These are phyloP conservation scores for Camelina neglecta DNA, from an alignment of 345 rosid species.

Conservation along the genomic window DNA sequence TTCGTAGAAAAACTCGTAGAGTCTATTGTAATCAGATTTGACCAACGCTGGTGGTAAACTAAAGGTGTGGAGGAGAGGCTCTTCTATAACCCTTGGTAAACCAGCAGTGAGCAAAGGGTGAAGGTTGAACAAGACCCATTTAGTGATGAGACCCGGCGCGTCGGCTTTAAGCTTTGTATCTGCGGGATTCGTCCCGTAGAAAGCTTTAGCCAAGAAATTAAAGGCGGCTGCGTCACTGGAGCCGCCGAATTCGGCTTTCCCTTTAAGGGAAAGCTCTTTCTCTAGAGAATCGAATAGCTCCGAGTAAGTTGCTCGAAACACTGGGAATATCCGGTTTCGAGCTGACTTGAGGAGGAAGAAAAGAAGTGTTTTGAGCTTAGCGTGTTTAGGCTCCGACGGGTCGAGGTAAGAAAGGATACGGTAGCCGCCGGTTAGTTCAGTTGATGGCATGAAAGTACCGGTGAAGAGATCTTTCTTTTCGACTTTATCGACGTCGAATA, in stretches of 20 bases:
- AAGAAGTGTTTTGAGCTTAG: conserved; percentile 67
- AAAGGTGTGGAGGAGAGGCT: conserved; percentile 57
- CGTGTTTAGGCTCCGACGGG: conserved; percentile 80
- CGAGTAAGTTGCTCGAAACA: conserved; percentile 60
- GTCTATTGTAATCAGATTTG: conserved; percentile 69
- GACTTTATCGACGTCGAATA: conserved; percentile 82
- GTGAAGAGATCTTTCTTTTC: conserved; percentile 85
- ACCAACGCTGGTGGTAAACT: conserved; percentile 67
- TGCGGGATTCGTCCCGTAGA: conserved; percentile 62
- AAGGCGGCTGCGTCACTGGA: conserved; percentile 72
- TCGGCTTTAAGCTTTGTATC: conserved; percentile 66
- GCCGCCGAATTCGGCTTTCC: conserved; percentile 57
- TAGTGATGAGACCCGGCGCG: conserved; percentile 61
- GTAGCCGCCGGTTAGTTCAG: conserved; percentile 85
- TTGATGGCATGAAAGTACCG: conserved; percentile 90
- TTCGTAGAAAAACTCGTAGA: conserved; percentile 72
- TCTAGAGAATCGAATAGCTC: conserved; percentile 61
- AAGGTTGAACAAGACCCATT: conserved; percentile 77
- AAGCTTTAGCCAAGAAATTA: conserved; percentile 62
- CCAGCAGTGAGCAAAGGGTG: conserved; percentile 64
- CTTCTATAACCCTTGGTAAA: conserved; percentile 62
- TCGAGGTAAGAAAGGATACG: conserved; percentile 82
- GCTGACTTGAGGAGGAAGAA: conserved; percentile 65
- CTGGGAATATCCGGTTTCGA: conserved; percentile 72
- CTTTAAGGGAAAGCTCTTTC: conserved; percentile 58